These are phyloP conservation scores for Blastocystis sp. DNA, from an alignment of 352 stramenopile genomes.

Conservation along the genomic window DNA sequence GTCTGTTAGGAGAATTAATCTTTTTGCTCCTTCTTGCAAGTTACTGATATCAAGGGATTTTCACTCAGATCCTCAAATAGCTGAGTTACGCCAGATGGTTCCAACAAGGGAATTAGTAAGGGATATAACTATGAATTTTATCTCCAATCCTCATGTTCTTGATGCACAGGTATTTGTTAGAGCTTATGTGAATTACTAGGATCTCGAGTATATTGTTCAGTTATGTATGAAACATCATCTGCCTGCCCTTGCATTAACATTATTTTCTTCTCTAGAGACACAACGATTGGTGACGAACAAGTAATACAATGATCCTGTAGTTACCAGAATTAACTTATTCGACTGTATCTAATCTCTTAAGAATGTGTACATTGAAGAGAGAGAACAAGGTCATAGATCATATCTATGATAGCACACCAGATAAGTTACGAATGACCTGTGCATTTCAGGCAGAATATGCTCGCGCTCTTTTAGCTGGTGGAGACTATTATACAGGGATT, in stretches of 20 bases:
- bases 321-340: neutral
- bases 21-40: neutral
- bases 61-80: neutral
- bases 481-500: conserved; percentile 29
- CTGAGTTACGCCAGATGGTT: neutral
- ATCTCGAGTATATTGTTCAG: neutral
- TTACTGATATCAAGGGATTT: neutral
- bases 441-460: conserved; percentile 41
- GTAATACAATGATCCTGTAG: neutral
- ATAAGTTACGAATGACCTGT: neutral
- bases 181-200: neutral
- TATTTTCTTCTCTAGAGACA: neutral
- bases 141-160: neutral
- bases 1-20: neutral
- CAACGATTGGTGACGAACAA: neutral
- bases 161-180: neutral
- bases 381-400: neutral
- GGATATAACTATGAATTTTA: neutral
- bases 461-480: conserved; percentile 15
- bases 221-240: neutral
- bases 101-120: neutral
- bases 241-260: neutral
- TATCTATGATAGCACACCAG: conserved; percentile 6
- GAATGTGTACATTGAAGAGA: conserved; percentile 13
- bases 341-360: neutral